phyloP scores from a whole-genome alignment of 805 yeast species.

The Kuraishia capsulata region DNA sequence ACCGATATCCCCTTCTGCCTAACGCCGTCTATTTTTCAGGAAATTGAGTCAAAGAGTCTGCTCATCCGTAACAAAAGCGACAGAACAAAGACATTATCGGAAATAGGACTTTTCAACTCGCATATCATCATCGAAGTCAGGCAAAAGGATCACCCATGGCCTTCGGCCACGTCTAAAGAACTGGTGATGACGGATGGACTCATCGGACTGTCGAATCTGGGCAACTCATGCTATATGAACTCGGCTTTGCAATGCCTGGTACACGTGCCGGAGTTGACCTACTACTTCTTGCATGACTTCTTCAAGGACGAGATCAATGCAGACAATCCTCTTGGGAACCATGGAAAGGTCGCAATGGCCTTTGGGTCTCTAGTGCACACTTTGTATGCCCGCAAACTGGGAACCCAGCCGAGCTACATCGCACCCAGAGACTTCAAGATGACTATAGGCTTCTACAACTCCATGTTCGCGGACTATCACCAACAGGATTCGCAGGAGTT shows the following conservation, averaged over 20 bases:
- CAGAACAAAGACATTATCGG: background rate
- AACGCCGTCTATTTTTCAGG: slow-evolving; percentile 2
- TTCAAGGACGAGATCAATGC: slow-evolving; percentile 60
- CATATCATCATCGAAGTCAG: slow-evolving; percentile 12
- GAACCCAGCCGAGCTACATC: slow-evolving; percentile 15
- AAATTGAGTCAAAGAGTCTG: background rate
- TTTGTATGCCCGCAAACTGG: slow-evolving; percentile 32
- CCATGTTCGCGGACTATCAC: slow-evolving; percentile 68
- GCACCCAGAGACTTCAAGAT: slow-evolving; percentile 74
- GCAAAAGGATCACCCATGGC: slow-evolving; percentile 15
- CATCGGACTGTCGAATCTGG: slow-evolving; percentile 61
- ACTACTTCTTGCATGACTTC: slow-evolving; percentile 59
- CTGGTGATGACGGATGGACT: slow-evolving; percentile 32
- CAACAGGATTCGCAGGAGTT: slow-evolving; percentile 96
- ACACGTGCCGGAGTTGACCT: slow-evolving; percentile 76
- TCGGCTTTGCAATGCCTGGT: slow-evolving; percentile 85
- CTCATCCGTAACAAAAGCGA: slow-evolving; percentile 1
- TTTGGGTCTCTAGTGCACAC: slow-evolving; percentile 63
- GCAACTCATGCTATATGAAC: slow-evolving; percentile 93
- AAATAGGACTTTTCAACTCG: background rate
- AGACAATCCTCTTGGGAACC: slow-evolving; percentile 77
- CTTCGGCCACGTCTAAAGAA: slow-evolving; percentile 13
- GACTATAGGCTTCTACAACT: slow-evolving; percentile 70
- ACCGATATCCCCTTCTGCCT: slow-evolving; percentile 2
- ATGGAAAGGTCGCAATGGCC: slow-evolving; percentile 71